phyloP scores from a whole-genome alignment of 176 grass and related monocot genomes.

The Otatea glauca region DNA sequence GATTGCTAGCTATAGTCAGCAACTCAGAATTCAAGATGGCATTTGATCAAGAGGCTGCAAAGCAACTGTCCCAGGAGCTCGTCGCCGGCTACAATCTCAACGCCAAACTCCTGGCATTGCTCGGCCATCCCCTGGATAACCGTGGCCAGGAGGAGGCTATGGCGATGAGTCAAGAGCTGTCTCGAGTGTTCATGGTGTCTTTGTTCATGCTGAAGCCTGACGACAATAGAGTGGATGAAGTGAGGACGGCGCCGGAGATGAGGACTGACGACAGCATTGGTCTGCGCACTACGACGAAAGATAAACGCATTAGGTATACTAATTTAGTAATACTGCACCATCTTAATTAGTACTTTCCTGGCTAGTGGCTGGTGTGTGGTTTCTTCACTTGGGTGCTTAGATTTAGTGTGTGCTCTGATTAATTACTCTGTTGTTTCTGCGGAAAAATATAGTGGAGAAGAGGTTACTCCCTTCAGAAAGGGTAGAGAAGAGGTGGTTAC shows the following conservation, averaged over 20 bases:
- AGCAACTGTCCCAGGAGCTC: constrained; percentile 37
- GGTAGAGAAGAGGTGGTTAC: constrained; percentile 27
- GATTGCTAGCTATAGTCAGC: not conserved
- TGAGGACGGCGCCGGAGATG: not conserved
- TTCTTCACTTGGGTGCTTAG: not conserved
- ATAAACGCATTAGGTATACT: constrained; percentile 35
- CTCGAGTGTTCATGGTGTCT: constrained; percentile 48
- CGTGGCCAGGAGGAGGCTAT: constrained; percentile 23
- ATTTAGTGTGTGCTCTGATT: not conserved
- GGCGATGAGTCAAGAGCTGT: constrained; percentile 34
- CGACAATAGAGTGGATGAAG: not conserved
- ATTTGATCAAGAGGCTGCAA: constrained; percentile 10
- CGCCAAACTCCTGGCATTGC: constrained; percentile 31
- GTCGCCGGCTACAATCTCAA: constrained; percentile 32
- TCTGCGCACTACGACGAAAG: not conserved
- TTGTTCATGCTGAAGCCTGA: constrained; percentile 36
- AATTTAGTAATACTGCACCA: not conserved
- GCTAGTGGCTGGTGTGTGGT: not conserved
- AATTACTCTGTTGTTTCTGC: not conserved
- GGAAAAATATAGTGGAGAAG: constrained; percentile 10
- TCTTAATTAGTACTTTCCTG: not conserved
- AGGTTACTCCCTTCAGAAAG: not conserved
- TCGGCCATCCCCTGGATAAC: constrained; percentile 34
- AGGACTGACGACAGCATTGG: not conserved
- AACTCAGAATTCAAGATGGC: constrained; percentile 32